Base-by-base conservation (phyloP, 1,284 basidiomycete genomes). In the Kalmanozyma brasiliensis region DNA sequence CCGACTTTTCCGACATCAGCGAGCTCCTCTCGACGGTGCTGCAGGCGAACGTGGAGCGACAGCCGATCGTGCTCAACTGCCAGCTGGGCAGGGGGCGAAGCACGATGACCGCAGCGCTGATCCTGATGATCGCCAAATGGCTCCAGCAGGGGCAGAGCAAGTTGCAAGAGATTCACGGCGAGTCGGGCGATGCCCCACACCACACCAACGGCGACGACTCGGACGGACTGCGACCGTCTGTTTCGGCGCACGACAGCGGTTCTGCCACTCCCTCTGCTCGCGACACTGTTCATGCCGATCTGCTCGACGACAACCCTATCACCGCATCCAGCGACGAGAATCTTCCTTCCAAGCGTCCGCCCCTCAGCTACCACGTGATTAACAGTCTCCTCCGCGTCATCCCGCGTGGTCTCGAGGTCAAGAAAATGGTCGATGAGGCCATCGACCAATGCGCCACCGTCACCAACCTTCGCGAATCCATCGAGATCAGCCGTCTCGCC, bases 21-120 rank as follows among this genome's bases (percentile, higher is more conserved):
- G 82, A 82, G 38, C 85, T 98, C 24, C 90, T 97, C 65, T 89
- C 92, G 40, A 87, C 94, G 0, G 91, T 94, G 36, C 85, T 92
- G 40, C 85, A 89, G n/a, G 88, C 89, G 24, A 87, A 90, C 53
- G 86, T 89, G 4, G 86, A 87, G 29, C 89, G 90, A 0, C 55
- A 56, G 47, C 92, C 94, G 0, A 91, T 98, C 63, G 90, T 99
- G 22, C 87, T 98, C 49, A 99, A 98, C 80, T 96, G 94, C 78
- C 96, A 99, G 83, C 87, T 99, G 4, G 95, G 95, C 4, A 86
- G 93, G 30, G 95, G 95, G n/a, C 86, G 96, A 73, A 94, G 92
- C 64, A 96, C 94, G 0, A 85, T 94, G 65, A 89, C 93, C 16
- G 91, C 94, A 7, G 91, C 94, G 44, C 88, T 97, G 52, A 85